Evolutionary conservation across 176 grass and related monocot species (phyloP).

Genomic region (Musa beccarii): DNA sequence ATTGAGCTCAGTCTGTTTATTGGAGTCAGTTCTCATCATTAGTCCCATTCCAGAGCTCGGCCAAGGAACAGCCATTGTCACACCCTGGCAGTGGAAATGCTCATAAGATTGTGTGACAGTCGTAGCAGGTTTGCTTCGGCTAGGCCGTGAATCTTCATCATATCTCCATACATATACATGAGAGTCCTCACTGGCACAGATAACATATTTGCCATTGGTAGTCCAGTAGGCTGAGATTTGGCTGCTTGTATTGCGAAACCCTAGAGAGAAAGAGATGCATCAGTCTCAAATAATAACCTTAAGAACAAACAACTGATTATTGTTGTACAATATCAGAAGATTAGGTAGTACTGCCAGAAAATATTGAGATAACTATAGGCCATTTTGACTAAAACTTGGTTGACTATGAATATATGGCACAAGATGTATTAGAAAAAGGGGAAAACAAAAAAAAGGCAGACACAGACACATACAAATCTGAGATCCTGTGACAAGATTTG

Average conservation of each 20-base stretch:
- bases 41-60: background rate
- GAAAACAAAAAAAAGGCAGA: too few relatives aligned
- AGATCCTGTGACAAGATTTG: too few relatives aligned
- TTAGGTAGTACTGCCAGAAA: too few relatives aligned
- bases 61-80: background rate
- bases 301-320: background rate
- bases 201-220: background rate
- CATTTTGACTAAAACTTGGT: too few relatives aligned
- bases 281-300: background rate
- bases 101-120: background rate
- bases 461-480: too few relatives aligned
- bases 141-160: background rate
- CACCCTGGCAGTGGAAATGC: background rate
- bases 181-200: background rate
- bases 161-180: background rate
- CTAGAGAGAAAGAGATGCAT: background rate
- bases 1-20: background rate
- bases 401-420: too few relatives aligned
- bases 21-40: background rate
- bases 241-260: background rate
- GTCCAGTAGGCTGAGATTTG: background rate
- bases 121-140: background rate
- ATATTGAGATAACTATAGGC: too few relatives aligned
- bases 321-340: too few relatives aligned
- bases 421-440: too few relatives aligned